Conservation (phyloP, 2,329 filamentous ascomycete genomes). For the Cladobotryum protrusum region DNA sequence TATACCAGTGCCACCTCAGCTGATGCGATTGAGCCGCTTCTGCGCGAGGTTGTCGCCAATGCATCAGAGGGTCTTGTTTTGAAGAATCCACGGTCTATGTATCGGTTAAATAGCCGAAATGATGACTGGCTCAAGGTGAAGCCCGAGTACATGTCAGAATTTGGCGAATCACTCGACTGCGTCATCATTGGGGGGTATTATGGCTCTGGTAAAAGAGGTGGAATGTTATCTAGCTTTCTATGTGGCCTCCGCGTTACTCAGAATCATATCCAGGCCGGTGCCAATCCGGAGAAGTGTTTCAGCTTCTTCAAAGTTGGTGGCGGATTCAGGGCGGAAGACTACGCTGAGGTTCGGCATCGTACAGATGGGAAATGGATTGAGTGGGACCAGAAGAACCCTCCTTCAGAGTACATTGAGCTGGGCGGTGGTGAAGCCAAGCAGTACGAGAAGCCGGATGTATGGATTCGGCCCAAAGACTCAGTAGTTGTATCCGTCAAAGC, state of each 20-base stretch:
- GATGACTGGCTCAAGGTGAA: slow-evolving; percentile 99
- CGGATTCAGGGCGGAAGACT: slow-evolving; percentile 79
- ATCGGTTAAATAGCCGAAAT: slow-evolving; percentile 81
- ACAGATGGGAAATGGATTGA: slow-evolving; percentile 89
- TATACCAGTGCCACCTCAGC: slow-evolving; percentile 60
- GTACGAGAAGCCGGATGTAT: slow-evolving; percentile 77
- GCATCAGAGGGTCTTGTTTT: slow-evolving; percentile 85
- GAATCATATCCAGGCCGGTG: slow-evolving; percentile 53
- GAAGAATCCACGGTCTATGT: slow-evolving; percentile 86
- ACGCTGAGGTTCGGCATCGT: slow-evolving; percentile 70
- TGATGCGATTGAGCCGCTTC: slow-evolving; percentile 68
- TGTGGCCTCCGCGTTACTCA: slow-evolving; percentile 77
- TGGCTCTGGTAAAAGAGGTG: slow-evolving; percentile 79
- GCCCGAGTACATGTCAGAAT: slow-evolving; percentile 96
- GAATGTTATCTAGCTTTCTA: slow-evolving; percentile 77
- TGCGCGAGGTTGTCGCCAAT: slow-evolving; percentile 79
- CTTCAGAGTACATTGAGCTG: slow-evolving; percentile 71
- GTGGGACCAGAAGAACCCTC: slow-evolving; percentile 74
- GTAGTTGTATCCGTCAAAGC: slow-evolving; percentile 87
- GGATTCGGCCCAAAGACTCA: slow-evolving; percentile 86
- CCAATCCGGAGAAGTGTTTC: slow-evolving; percentile 67
- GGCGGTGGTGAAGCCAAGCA: slow-evolving; percentile 67
- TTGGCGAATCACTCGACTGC: slow-evolving; percentile 87
- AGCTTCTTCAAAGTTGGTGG: slow-evolving; percentile 99
- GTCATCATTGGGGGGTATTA: slow-evolving; percentile 89